Evolutionary conservation across 225 moss, liverwort and hornwort species (phyloP), one percentile per base, ranked within the genome.

Genomic region (Asterella californica): DNA sequence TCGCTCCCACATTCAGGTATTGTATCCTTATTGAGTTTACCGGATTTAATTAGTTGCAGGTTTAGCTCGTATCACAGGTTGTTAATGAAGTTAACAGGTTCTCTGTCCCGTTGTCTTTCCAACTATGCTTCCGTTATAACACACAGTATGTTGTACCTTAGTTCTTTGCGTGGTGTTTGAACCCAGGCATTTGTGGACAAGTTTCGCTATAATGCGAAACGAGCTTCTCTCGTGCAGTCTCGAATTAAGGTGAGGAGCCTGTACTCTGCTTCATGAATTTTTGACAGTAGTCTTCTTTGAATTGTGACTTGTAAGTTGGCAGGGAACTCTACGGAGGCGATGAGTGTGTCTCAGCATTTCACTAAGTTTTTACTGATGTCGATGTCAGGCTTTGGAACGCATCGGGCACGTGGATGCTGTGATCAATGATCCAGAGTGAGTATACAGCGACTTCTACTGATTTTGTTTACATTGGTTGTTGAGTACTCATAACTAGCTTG

Each of bases 341-440:
- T 36, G 32, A 6, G 36, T 52, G 19, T 18, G 15, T 29, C 34
- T 2, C 34, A 67, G 2, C 36, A 67, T 67, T 34, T 67, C 7
- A 67, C 74, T 32, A 18, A 53, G 12, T 5, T 27, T 11, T 32
- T 50, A 27, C n/a, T 53, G 72, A 48, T 27, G 22, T 2, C 50
- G 22, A 9, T 46, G 21, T 72, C 88, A 96, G 96, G 99, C 99
- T 53, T 77, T 99, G 90, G 99, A 99, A 53, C 90, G 95, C 42
- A 99, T 99, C 81, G 99, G 99, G 52, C 92, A 95, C 81, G 99
- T 99, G 62, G 99, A 99, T 83, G 99, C 95, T 72, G 99, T 99
- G 63, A 88, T 99, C 79, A 91, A 93, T 91, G 95, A 99, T 87
- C 99, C 99, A 70, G 99, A 99, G 96, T 96, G 78, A 86, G 94